Base-by-base conservation (phyloP, 73 alveolate genomes). In the Stentor roeselii region DNA sequence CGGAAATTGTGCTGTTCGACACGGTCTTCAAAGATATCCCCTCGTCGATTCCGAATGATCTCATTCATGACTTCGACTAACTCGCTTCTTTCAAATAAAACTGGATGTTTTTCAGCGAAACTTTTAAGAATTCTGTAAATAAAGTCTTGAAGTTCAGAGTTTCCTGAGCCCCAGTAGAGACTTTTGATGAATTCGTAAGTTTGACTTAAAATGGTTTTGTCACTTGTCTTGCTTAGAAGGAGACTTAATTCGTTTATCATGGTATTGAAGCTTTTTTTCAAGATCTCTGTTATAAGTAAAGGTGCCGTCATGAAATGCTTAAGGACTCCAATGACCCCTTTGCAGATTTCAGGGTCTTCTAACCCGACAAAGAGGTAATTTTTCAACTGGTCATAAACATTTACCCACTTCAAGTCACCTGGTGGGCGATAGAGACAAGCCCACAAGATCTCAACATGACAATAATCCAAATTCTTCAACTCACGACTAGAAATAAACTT, bases 361-460 rank as follows among this genome's bases (percentile, higher is more conserved):
- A 90, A 82, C 34, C 92, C 84, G 35, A 88, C 87, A 86, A 83
- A 90, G 61, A 90, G 84, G 84, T 90, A 88, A 60, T 76, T 84
- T 87, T 90, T 90, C 58, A 90, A 41, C 32, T 75, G 59, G 0
- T 89, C 74, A 83, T 87, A 90, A 32, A 90, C 90, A 6, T 58
- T 58, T 41, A 90, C 85, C 96, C 96, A 90, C 36, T 84, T 76
- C 34, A 84, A 91, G 15, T 86, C 35, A 32, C 80, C 91, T 30
- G 89, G 93, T 27, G 87, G 93, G 40, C 84, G 59, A 67, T 88
- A 59, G 3, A 90, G 42, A 59, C 93, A 87, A 0, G 93, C 93
- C 32, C 90, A 88, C 59, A 90, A 84, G 2, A 90, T 87, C 34
- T 90, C 96, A 59, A 90, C 86, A 50, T 90, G 93, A 0, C 93